phyloP scores from a whole-genome alignment of 768 basidiomycete genomes.

The Mycena kentingensis region DNA sequence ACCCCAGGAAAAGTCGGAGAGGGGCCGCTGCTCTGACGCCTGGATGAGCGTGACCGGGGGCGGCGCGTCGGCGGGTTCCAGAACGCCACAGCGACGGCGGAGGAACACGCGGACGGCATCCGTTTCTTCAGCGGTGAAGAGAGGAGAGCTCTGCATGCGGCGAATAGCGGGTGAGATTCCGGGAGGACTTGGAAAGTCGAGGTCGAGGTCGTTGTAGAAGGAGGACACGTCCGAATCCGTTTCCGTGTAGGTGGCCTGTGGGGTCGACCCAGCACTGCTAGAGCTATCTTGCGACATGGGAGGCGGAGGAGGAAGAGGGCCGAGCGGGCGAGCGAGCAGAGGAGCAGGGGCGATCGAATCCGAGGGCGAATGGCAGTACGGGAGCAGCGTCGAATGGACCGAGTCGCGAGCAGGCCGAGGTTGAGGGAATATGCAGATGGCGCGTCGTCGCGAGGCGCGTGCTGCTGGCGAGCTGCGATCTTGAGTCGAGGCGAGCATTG shows the following conservation, averaged over 20 bases:
- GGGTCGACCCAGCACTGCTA: slow-evolving; percentile 33
- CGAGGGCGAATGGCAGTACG: slow-evolving; percentile 13
- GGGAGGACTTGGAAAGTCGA: slow-evolving; percentile 41
- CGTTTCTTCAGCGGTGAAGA: slow-evolving; percentile 35
- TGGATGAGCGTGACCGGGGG: not conserved
- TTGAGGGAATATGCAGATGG: slow-evolving; percentile 13
- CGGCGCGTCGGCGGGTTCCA: not conserved
- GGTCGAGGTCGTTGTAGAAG: slow-evolving; percentile 32
- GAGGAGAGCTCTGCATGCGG: slow-evolving; percentile 47
- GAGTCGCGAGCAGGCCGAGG: slow-evolving; percentile 13
- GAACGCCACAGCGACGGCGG: slow-evolving; percentile 26
- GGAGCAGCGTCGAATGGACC: slow-evolving; percentile 14
- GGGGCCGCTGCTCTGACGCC: not conserved
- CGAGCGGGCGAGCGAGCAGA: slow-evolving; percentile 4
- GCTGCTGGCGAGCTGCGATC: slow-evolving; percentile 17
- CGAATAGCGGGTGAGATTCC: slow-evolving; percentile 43
- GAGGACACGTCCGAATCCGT: slow-evolving; percentile 40
- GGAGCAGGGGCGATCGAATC: slow-evolving; percentile 18
- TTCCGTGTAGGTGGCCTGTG: slow-evolving; percentile 31
- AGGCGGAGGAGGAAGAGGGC: slow-evolving; percentile 3
- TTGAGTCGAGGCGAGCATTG: slow-evolving; percentile 1
- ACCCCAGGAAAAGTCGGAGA: slow-evolving; percentile 18
- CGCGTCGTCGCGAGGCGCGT: slow-evolving; percentile 18
- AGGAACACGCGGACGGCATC: slow-evolving; percentile 27
- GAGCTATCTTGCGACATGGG: slow-evolving; percentile 17